Percentiles rank a stretch among this genome's conserved stretches.
Evolutionary conservation across 2,329 filamentous ascomycete species (phyloP).

Genomic region (Diaporthe amygdali): DNA sequence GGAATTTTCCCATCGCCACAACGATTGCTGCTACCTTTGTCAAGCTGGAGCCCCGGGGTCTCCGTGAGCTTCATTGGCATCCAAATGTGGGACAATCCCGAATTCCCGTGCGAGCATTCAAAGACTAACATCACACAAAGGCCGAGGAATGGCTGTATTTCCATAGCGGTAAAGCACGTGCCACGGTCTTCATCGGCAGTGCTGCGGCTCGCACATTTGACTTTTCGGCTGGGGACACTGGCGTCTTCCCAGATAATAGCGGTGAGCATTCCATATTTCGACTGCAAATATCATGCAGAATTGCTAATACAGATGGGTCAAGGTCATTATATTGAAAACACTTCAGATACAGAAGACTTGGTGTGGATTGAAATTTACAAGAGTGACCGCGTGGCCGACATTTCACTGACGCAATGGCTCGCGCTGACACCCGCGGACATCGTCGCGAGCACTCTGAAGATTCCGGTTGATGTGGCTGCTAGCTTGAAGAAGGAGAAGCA

Average conservation of each 20-base stretch:
- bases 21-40: constrained; percentile 71
- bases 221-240: constrained; percentile 69
- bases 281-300: not conserved
- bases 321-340: constrained; percentile 74
- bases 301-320: not conserved
- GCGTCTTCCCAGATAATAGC: constrained; percentile 68
- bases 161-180: constrained; percentile 64
- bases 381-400: constrained; percentile 69
- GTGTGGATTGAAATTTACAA: constrained; percentile 75
- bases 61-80: constrained; percentile 74
- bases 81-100: constrained; percentile 57
- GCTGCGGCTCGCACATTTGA: constrained; percentile 69
- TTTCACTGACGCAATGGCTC: constrained; percentile 72
- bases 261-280: not conserved
- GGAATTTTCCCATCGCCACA: constrained; percentile 69
- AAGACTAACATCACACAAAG: constrained; percentile 37
- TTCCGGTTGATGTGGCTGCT: constrained; percentile 60
- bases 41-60: constrained; percentile 64
- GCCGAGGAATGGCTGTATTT: constrained; percentile 77
- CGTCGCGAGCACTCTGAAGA: constrained; percentile 64
- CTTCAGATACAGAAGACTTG: constrained; percentile 65
- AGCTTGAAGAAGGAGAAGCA: constrained; percentile 69
- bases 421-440: constrained; percentile 69
- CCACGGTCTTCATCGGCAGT: constrained; percentile 69
- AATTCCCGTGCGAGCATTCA: not conserved